Evolutionary conservation across 805 yeast species (phyloP).

Genomic region (Barnettozyma vustinii): DNA sequence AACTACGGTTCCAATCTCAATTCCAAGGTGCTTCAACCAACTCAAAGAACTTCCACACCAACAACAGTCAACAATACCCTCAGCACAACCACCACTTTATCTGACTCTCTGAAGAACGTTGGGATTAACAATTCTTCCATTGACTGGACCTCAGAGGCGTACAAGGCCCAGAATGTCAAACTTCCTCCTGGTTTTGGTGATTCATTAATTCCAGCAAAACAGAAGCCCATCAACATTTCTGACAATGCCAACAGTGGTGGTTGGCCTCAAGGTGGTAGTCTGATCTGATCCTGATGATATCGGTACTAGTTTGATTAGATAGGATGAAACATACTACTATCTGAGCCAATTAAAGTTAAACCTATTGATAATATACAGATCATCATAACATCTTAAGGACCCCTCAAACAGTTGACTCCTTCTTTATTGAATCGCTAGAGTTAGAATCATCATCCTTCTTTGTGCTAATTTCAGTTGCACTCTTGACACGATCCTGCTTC

Average conservation of each 20-base stretch:
- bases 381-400: not conserved
- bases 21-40: conserved; percentile 4
- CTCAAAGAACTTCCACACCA: conserved; percentile 10
- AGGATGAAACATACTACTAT: not conserved
- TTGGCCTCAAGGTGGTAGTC: conserved; percentile 14
- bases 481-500: conserved; percentile 33
- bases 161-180: conserved; percentile 12
- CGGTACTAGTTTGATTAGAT: not conserved
- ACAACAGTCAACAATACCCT: not conserved
- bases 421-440: not conserved
- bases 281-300: conserved; percentile 7
- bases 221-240: conserved; percentile 13
- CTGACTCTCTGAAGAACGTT: not conserved
- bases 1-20: not conserved
- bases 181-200: conserved; percentile 41
- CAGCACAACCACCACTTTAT: not conserved
- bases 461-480: conserved; percentile 11
- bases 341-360: not conserved
- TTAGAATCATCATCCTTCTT: not conserved
- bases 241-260: conserved; percentile 4
- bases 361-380: not conserved
- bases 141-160: conserved; percentile 11
- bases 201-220: conserved; percentile 28
- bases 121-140: not conserved
- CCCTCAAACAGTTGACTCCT: no score